Percentiles rank a stretch among this genome's conserved stretches.
Evolutionary conservation across 306 rosid species (phyloP).

Genomic region (Rubus idaeus): DNA sequence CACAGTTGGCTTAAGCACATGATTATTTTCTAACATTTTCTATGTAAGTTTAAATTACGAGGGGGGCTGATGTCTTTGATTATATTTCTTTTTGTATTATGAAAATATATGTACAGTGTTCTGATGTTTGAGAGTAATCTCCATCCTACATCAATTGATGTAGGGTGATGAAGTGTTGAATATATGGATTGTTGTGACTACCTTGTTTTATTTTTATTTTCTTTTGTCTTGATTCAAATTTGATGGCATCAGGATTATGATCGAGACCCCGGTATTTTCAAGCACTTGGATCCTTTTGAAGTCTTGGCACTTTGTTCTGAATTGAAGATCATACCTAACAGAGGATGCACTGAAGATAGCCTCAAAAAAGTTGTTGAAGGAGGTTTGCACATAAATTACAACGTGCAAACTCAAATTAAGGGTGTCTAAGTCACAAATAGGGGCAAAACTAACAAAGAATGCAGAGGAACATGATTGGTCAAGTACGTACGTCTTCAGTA

Average conservation of each 20-base stretch:
- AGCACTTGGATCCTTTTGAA: slow-evolving; percentile 51
- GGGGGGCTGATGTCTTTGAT: background rate
- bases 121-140: background rate
- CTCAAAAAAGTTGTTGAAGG: slow-evolving; percentile 62
- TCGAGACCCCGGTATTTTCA: slow-evolving; percentile 64
- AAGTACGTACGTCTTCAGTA: background rate
- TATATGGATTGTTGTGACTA: background rate
- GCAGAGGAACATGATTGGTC: background rate
- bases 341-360: slow-evolving; percentile 49
- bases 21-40: background rate
- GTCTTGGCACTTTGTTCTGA: slow-evolving; percentile 60
- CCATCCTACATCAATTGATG: background rate
- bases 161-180: background rate
- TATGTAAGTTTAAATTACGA: background rate
- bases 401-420: slow-evolving; percentile 14
- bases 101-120: background rate
- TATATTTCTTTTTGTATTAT: background rate
- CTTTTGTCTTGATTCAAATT: background rate
- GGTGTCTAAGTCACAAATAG: background rate
- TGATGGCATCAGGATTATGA: slow-evolving; percentile 71
- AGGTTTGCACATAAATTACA: slow-evolving; percentile 27
- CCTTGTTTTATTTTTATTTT: background rate
- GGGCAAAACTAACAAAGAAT: background rate
- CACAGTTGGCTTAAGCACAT: background rate
- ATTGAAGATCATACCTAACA: slow-evolving; percentile 44